phyloP scores from a whole-genome alignment of 257 asterid species.

The Solanum clarkiae region DNA sequence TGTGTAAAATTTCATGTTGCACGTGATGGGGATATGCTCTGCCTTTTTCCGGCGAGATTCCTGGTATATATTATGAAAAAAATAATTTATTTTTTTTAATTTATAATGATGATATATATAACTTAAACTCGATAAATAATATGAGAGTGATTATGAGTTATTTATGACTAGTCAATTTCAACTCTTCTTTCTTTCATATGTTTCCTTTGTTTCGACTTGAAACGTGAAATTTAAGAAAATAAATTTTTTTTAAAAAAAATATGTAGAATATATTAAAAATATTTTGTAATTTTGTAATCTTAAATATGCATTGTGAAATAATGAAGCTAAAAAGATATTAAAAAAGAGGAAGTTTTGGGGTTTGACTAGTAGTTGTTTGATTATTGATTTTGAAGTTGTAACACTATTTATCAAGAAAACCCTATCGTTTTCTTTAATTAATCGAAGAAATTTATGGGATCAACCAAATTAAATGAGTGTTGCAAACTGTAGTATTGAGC shows the following conservation, averaged over 20 bases:
- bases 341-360: no score
- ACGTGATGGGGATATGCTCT: constrained; percentile 33
- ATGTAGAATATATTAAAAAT: not conserved
- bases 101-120: not conserved
- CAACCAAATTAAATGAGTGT: not conserved
- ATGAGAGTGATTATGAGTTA: not conserved
- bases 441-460: not conserved
- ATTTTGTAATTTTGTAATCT: not conserved
- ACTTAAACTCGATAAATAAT: not conserved
- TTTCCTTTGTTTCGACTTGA: not conserved
- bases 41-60: constrained; percentile 59
- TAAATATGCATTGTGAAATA: not conserved
- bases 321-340: no score
- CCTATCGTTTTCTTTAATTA: not conserved
- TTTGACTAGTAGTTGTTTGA: not conserved
- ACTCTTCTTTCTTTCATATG: not conserved
- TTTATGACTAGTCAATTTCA: not conserved
- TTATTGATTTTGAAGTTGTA: no score
- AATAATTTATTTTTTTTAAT: not conserved
- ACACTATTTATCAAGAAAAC: not conserved
- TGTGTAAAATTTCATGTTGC: constrained; percentile 10
- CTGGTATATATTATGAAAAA: not conserved
- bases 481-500: not conserved
- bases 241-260: no score
- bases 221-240: not conserved